Evolutionary conservation across 768 basidiomycete species (phyloP).

Genomic region (Megacollybia marginata): DNA sequence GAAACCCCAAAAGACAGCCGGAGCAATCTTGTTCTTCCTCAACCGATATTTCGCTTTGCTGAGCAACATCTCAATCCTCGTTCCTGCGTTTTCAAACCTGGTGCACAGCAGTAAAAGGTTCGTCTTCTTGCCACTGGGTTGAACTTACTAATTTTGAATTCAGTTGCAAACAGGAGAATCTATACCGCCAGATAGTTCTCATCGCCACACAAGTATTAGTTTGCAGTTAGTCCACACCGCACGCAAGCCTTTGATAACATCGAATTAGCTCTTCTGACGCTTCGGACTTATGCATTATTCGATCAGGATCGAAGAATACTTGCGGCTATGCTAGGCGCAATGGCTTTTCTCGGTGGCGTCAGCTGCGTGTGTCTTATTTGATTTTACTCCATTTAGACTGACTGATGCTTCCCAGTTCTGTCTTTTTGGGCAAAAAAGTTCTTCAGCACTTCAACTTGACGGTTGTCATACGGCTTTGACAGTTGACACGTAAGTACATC

Average conservation of each 20-base stretch:
- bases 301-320: slow-evolving; percentile 29
- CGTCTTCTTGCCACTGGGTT: not conserved
- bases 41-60: slow-evolving; percentile 16
- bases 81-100: slow-evolving; percentile 2
- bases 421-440: slow-evolving; percentile 29
- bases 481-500: slow-evolving; percentile 21
- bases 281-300: slow-evolving; percentile 47
- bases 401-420: slow-evolving; percentile 27
- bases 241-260: not conserved
- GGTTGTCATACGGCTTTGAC: slow-evolving; percentile 30
- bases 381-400: not conserved
- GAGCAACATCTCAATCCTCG: slow-evolving; percentile 4
- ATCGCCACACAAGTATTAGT: slow-evolving; percentile 23
- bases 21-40: slow-evolving; percentile 11
- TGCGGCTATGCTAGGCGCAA: slow-evolving; percentile 25
- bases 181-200: slow-evolving; percentile 21
- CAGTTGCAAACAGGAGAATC: slow-evolving; percentile 18
- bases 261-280: slow-evolving; percentile 30
- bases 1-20: slow-evolving; percentile 7
- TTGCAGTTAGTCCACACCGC: slow-evolving; percentile 15
- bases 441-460: slow-evolving; percentile 9
- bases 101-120: not conserved
- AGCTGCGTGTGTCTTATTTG: slow-evolving; percentile 25
- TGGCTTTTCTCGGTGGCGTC: slow-evolving; percentile 20
- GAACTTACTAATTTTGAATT: not conserved